Evolutionary conservation across 2,329 filamentous ascomycete species (phyloP).

Genomic region (Elsinoe batatas): DNA sequence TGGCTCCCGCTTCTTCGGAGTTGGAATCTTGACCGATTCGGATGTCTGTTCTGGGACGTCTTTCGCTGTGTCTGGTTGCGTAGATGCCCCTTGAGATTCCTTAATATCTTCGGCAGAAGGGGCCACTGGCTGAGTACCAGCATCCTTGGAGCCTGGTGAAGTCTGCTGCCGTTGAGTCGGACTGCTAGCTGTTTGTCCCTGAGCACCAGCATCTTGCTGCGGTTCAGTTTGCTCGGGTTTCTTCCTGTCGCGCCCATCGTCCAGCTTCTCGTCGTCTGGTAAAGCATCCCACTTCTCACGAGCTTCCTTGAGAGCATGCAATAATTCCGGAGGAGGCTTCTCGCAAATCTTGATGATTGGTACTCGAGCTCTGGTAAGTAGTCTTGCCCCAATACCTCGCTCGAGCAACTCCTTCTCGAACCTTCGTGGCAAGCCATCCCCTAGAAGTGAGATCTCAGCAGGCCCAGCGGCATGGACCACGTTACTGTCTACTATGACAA

Average conservation of each 20-base stretch:
- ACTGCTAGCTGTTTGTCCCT: slow-evolving; percentile 14
- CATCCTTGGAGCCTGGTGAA: too few species aligned
- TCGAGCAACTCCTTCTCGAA: slow-evolving; percentile 67
- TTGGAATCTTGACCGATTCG: neutral
- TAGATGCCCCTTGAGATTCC: neutral
- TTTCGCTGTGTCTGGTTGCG: neutral
- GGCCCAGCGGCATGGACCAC: slow-evolving; percentile 15
- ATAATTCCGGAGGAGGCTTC: slow-evolving; percentile 52
- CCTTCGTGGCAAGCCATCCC: slow-evolving; percentile 55
- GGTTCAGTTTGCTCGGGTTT: neutral
- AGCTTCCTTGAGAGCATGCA: slow-evolving; percentile 51
- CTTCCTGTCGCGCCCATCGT: neutral
- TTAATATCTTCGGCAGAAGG: too few species aligned
- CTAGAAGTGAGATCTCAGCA: slow-evolving; percentile 34
- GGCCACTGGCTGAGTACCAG: too few species aligned
- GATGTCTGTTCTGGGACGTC: neutral
- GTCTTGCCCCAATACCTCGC: slow-evolving; percentile 61
- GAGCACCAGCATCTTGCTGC: slow-evolving; percentile 20
- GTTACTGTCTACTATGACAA: slow-evolving; percentile 53
- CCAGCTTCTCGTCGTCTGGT: slow-evolving; percentile 33
- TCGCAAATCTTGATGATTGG: slow-evolving; percentile 84
- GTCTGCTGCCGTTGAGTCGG: neutral
- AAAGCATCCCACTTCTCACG: slow-evolving; percentile 61
- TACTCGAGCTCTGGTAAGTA: slow-evolving; percentile 69
- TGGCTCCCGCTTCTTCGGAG: slow-evolving; percentile 13